Evolutionary conservation across 2,329 filamentous ascomycete species (phyloP), one percentile per base, ranked within the genome.

Genomic region (Ophiosphaerella narmari): DNA sequence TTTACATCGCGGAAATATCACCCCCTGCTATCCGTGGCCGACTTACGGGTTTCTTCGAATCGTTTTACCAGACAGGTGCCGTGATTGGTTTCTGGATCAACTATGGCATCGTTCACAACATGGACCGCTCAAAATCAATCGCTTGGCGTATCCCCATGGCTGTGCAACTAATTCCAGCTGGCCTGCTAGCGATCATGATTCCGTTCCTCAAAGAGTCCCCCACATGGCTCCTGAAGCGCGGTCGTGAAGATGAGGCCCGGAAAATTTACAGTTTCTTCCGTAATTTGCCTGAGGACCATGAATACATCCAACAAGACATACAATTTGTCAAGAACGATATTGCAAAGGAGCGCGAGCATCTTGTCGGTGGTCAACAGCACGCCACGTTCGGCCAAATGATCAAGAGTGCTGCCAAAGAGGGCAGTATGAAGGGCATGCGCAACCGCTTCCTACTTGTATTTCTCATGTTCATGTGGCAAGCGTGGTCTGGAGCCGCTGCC

Each of bases 61-160:
- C 87, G 1, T 82, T 83, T 38, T 86, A 83, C 75, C 85, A 87
- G 70, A 75, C 81, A 0, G 81, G 86, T 24, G 85, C 84, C n/a
- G 70, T 74, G 44, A 65, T 73, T 13, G 71, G 73, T 4, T 75
- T 75, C 51, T 75, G 73, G 74, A 72, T 75, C 53, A 75, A 75
- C 52, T 76, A 75, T 40, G 68, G 66, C 5, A 70, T 75, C 23
- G 68, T 72, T 2, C 62, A 70, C 43, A 71, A 68, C 59, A 79
- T 74, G 72, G 58, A 65, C 32, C 75, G 49, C 76, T 80, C 34
- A 1, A 67, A 77, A 1, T 77, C 73, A n/a, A 72, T 69, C 2
- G 84, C 86, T 62, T 88, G 85, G 85, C 73, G 85, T 16, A 82
- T 88, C 39, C 86, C 86, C 1, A 84, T 82, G 38, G 78, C 72